A percentile compares a stretch with the other conserved stretches of the same genome.
Evolutionary conservation across 116 monocot genomes (phyloP).

Genomic region (Iris pallida): DNA sequence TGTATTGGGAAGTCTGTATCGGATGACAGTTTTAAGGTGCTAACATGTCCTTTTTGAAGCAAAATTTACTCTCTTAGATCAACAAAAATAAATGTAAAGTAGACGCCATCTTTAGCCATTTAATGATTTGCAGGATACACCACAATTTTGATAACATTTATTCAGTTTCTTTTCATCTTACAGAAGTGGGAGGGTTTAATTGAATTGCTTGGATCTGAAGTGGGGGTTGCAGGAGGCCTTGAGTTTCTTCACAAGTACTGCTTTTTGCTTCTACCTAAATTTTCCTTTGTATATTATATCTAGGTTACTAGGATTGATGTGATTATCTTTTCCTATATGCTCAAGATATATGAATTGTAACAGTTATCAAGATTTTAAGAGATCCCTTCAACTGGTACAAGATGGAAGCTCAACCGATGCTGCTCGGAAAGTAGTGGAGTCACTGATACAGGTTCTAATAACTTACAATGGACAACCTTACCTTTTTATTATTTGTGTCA

Average conservation of each 20-base stretch:
- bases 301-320: neutral
- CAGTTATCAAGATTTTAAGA: slow-evolving; percentile 96
- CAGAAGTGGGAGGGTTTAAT: slow-evolving; percentile 99
- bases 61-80: neutral
- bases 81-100: no score
- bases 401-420: slow-evolving; percentile 32
- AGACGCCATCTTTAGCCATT: no score
- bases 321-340: neutral
- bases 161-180: slow-evolving; percentile 4
- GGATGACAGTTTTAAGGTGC: slow-evolving; percentile 86
- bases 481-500: no score
- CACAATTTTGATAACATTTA: neutral
- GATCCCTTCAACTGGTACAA: slow-evolving; percentile 50
- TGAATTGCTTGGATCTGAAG: slow-evolving; percentile 80
- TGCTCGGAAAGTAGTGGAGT: slow-evolving; percentile 50
- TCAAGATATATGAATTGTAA: slow-evolving; percentile 1
- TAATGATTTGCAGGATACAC: no score
- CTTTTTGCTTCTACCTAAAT: neutral
- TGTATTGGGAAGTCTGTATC: slow-evolving; percentile 80
- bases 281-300: neutral
- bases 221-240: slow-evolving; percentile 78
- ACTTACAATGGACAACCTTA: no score
- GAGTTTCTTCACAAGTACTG: slow-evolving; percentile 94
- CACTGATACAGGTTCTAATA: slow-evolving; percentile 36
- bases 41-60: neutral